Base-by-base conservation (phyloP, 768 basidiomycete genomes). In the Rhizopogon vulgaris region DNA sequence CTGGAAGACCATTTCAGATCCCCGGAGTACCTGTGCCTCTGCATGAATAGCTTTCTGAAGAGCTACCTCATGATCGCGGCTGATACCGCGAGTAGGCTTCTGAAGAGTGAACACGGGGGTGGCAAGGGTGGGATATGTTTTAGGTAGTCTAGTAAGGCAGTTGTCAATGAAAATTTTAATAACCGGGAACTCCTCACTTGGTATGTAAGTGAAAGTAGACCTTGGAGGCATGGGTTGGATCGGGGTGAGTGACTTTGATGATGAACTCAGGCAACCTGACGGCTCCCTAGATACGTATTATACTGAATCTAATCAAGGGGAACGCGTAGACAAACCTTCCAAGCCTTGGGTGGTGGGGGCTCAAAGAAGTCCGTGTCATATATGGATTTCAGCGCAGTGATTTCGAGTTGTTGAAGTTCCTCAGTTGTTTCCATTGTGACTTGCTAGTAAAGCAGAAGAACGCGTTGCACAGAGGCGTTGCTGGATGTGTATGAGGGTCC, bases 1-100 rank as follows among this genome's bases (percentile, higher is more conserved):
- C 71, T 87, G 79, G 64, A 90, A 88, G 32, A 90, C 85, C 79
- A 88, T 85, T 65, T 88, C 87, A 18, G 78, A 76, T 4, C 89
- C 89, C 48, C 78, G 73, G 56, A 75, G 65, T 57, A 74, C 79
- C 68, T 84, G 83, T 1, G 82, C 85, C 60, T 91, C 85, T 0
- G 71, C 67, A 49, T 83, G 82, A 48, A 92, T 78, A 17, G 73
- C 73, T 41, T 80, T 80, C 4, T 78, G 71, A 17, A 92, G 67
- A 38, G 73, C 79, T 40, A 72, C 67, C 41, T 84, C 69, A 54
- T 87, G 74, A n/a, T 79, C 78, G 28, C 76, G 71, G 37, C 64
- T 71, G 30, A 92, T 60, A 22, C 87, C 87, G 32, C 73, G 69
- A 48, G 78, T 59, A 18, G 85, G 85, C 59, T 79, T 84, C 64